Base-by-base conservation (phyloP, 2,329 filamentous ascomycete species). In the Hawksworthiomyces lignivorus region DNA sequence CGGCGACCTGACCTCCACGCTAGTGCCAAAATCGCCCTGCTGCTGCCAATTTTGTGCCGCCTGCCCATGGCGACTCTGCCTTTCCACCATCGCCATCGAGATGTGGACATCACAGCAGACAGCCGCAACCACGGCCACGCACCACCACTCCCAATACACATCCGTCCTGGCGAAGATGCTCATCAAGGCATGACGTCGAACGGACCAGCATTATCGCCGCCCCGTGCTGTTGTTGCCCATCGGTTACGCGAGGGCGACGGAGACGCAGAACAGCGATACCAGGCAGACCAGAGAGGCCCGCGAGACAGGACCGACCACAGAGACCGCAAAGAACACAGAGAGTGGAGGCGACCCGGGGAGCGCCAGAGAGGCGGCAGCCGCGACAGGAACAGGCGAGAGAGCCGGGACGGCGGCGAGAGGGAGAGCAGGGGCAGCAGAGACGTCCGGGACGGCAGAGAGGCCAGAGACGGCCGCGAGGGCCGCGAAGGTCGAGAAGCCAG, bases 71-170 rank as follows among this genome's bases (percentile, higher is more conserved):
- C 49, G 44, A 52, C 49, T 48, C 28, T 41, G 33, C 34, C 22
- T 22, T 46, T 32, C 36, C 41, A n/a, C n/a, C n/a, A 47, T 50
- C 50, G 46, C 52, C 51, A 53, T 53, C 60, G 59, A 56, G 54
- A 65, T 62, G 61, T 55, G 60, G 59, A 60, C 49, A 63, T 66
- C 61, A 61, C 61, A 60, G 58, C 63, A 58, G 62, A 65, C 59
- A 55, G 55, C 48, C 58, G 52, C 54, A 56, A 47, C 48, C 52
- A 53, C 51, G 54, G 51, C 50, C 54, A 56, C 53, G 56, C 36
- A 40, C n/a, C n/a, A n/a, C n/a, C n/a, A n/a, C n/a, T 29, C 24
- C 20, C 32, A 35, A 42, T 22, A 26, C 17, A 36, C 51, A 59
- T 55, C 55, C 54, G 57, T 50, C 57, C 56, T 55, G 54, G 59